Percentiles rank a stretch among this genome's conserved stretches.
These are phyloP conservation scores for Danielia oregonensis DNA, from an alignment of 805 yeast species.

Conservation along the genomic window DNA sequence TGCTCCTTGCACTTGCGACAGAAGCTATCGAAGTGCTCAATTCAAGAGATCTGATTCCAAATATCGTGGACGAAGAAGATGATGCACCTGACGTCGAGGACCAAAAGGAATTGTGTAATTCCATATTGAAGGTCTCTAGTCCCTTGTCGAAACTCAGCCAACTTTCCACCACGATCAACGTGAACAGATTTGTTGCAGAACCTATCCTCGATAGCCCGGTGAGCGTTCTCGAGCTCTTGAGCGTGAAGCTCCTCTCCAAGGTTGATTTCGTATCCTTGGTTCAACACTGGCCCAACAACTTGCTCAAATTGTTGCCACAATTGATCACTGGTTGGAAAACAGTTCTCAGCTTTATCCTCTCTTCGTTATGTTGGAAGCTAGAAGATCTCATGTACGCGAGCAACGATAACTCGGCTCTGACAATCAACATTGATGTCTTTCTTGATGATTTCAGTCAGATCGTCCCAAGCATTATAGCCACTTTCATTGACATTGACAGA, in stretches of 20 bases:
- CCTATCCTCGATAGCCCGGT: constrained; percentile 11
- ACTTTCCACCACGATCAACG: constrained; percentile 23
- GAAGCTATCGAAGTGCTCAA: constrained; percentile 8
- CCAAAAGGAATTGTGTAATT: constrained; percentile 15
- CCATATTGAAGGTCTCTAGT: constrained; percentile 11
- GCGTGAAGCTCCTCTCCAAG: constrained; percentile 18
- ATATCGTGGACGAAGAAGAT: constrained; percentile 10
- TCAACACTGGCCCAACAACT: constrained; percentile 20
- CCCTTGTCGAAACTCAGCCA: constrained; percentile 23
- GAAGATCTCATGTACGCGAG: constrained; percentile 26
- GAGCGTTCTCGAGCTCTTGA: constrained; percentile 15
- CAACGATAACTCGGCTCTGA: constrained; percentile 18
- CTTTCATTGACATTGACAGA: constrained; percentile 8
- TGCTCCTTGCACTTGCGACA: constrained; percentile 15
- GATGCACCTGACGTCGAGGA: constrained; percentile 10
- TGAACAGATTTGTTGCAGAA: constrained; percentile 19
- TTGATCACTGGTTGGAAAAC: constrained; percentile 15
- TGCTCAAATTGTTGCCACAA: constrained; percentile 10
- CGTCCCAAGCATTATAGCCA: constrained; percentile 9
- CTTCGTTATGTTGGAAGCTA: constrained; percentile 31
- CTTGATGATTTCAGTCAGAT: constrained; percentile 20
- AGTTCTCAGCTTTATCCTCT: constrained; percentile 24
- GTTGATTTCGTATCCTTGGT: constrained; percentile 19
- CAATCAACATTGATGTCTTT: constrained; percentile 21
- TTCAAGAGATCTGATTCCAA: constrained; percentile 7